Conservation (phyloP, 106 monocot genomes). For the Dendrobium catenatum region DNA sequence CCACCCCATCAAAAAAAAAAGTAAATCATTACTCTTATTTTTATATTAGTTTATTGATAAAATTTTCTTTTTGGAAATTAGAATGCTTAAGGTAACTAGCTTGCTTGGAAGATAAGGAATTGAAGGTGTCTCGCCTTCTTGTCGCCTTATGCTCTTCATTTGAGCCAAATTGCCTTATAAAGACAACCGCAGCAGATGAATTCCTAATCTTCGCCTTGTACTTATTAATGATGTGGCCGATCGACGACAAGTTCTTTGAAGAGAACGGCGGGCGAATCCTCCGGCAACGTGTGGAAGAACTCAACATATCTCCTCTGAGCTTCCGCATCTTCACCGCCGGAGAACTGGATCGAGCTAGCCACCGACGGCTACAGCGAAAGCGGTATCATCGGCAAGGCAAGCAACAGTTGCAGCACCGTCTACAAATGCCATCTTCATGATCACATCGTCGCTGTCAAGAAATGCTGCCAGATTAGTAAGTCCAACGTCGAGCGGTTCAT, state of each 20-base stretch:
- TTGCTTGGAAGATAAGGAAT: too few species aligned
- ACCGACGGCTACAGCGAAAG: conserved; percentile 8
- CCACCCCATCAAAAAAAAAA: too few species aligned
- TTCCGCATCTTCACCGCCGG: neutral
- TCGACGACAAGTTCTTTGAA: neutral
- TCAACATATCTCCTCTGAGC: neutral
- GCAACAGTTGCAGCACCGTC: neutral
- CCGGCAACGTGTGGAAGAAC: neutral
- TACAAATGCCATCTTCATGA: neutral
- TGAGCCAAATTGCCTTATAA: too few species aligned
- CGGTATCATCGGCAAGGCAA: neutral
- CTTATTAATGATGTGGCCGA: neutral
- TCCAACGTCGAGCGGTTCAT: conserved; percentile 40
- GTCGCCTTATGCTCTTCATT: too few species aligned
- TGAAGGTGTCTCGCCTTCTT: too few species aligned
- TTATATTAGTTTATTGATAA: too few species aligned
- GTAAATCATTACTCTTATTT: too few species aligned
- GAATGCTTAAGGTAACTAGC: too few species aligned
- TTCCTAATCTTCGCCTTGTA: too few species aligned
- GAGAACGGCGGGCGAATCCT: neutral
- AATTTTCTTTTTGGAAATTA: too few species aligned
- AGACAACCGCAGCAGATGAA: too few species aligned
- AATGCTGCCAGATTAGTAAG: neutral
- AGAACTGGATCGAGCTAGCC: neutral
- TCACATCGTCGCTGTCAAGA: neutral